phyloP scores from a whole-genome alignment of 108 stramenopile genomes.

The Skeletonema costatum region DNA sequence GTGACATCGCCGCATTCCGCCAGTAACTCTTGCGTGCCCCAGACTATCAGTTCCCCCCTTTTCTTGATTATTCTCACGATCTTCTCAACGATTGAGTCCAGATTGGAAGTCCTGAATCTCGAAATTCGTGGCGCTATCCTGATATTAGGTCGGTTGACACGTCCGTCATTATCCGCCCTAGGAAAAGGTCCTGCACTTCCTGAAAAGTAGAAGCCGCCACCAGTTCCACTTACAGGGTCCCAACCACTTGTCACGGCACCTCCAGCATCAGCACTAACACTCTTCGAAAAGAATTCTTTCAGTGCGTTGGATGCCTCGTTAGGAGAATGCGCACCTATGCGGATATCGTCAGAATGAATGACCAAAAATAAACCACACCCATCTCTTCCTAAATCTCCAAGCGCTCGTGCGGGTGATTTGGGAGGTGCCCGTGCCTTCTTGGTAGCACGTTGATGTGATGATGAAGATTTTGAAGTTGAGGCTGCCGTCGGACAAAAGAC shows the following conservation, averaged over 20 bases:
- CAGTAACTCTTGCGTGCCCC: slow-evolving; percentile 80
- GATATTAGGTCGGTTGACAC: neutral
- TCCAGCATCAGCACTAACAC: neutral
- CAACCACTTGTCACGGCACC: neutral
- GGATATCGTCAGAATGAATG: slow-evolving; percentile 80
- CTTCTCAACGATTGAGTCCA: slow-evolving; percentile 56
- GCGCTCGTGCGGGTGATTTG: slow-evolving; percentile 49
- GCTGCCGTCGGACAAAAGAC: slow-evolving; percentile 46
- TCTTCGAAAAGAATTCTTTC: slow-evolving; percentile 61
- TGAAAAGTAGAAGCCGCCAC: neutral
- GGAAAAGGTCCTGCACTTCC: neutral
- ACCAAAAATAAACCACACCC: slow-evolving; percentile 73
- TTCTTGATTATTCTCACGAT: slow-evolving; percentile 58
- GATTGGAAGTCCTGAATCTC: slow-evolving; percentile 31
- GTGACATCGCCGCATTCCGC: slow-evolving; percentile 64
- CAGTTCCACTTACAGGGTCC: neutral
- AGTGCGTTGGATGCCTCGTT: slow-evolving; percentile 58
- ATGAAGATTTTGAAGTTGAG: slow-evolving; percentile 36
- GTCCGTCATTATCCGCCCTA: neutral
- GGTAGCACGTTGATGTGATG: slow-evolving; percentile 13
- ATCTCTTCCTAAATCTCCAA: slow-evolving; percentile 71
- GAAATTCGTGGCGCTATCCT: slow-evolving; percentile 10
- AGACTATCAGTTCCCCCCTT: slow-evolving; percentile 77
- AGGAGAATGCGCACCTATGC: slow-evolving; percentile 36
- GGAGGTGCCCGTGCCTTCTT: slow-evolving; percentile 28